Base-by-base conservation (phyloP, 192 early-diverging fungal species). In the Podila epicladia region DNA sequence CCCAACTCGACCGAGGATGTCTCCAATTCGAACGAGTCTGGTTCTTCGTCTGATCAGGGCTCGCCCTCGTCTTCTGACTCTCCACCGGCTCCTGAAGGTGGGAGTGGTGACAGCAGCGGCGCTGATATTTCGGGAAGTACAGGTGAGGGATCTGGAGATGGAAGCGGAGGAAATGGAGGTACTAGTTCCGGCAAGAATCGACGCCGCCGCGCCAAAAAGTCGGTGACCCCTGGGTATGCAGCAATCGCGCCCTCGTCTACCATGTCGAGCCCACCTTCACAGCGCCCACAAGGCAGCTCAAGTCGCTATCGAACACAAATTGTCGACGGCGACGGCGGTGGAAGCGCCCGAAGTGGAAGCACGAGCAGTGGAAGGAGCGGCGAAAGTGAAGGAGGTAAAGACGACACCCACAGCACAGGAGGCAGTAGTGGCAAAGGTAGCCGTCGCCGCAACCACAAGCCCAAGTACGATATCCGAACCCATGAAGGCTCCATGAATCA, bases 11-110 rank as follows among this genome's bases (percentile, higher is more conserved):
- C 41, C 9, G 71, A 80, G 22, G 71, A 73, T 64, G 37, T 60
- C 6, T 80, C 66, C 22, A 73, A 69, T 45, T 80, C 77, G 61
- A 73, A 72, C 60, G 77, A 80, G 53, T 80, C 70, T 38, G 49
- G 50, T 2, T 66, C 60, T 1, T 73, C 71, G 7, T 80, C 77
- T 20, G 64, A 71, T 31, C 59, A 62, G 9, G 45, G 51, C 17
- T 76, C 62, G 7, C 67, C 37, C 31, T 69, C 68, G 3, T 45
- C 57, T 15, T 76, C 63, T 5, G 74, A 70, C 24, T 69, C 73
- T 12, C 41, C 62, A 4, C 37, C 50, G 0, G 69, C 62, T 1
- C 59, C 62, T 2, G 74, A 64, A 7, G 57, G 38, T 32, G 50
- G 65, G 33, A 57, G 51, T 12, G 53, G 49, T 15, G 63, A 62